Evolutionary conservation across 1,139 yeast species (phyloP).

Genomic region (Hanseniaspora gamundiae): DNA sequence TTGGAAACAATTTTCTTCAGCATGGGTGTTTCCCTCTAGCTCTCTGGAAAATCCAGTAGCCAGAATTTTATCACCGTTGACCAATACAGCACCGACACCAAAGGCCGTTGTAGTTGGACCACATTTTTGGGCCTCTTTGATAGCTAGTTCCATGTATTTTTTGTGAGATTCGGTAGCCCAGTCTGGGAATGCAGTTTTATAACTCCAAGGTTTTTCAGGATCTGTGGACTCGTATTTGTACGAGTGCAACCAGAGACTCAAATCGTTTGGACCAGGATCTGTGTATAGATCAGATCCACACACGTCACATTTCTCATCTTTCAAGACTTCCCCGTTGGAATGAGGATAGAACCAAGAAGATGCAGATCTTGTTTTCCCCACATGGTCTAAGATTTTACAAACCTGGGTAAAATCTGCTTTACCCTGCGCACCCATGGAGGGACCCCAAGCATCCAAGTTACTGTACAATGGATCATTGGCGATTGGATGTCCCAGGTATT

Average conservation of each 20-base stretch:
- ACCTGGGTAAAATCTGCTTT: slow-evolving; percentile 37
- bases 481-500: slow-evolving; percentile 76
- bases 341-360: slow-evolving; percentile 53
- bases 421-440: slow-evolving; percentile 47
- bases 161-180: slow-evolving; percentile 67
- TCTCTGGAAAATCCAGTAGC: slow-evolving; percentile 85
- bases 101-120: slow-evolving; percentile 79
- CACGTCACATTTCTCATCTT: slow-evolving; percentile 46
- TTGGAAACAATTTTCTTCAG: slow-evolving; percentile 88
- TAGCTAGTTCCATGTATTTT: slow-evolving; percentile 33
- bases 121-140: slow-evolving; percentile 59
- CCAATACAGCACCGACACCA: slow-evolving; percentile 87
- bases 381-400: slow-evolving; percentile 36
- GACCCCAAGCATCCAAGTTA: slow-evolving; percentile 68
- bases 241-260: slow-evolving; percentile 87
- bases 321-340: slow-evolving; percentile 45
- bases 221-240: slow-evolving; percentile 50
- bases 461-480: slow-evolving; percentile 91
- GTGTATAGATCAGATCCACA: slow-evolving; percentile 69
- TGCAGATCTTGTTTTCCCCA: slow-evolving; percentile 61
- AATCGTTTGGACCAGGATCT: slow-evolving; percentile 80
- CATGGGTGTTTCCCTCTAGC: slow-evolving; percentile 91
- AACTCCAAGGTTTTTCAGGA: slow-evolving; percentile 45
- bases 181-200: slow-evolving; percentile 66
- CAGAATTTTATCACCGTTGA: slow-evolving; percentile 49